These are phyloP conservation scores for Phytophthora idaei DNA, from an alignment of 352 stramenopile genomes.

Conservation along the genomic window DNA sequence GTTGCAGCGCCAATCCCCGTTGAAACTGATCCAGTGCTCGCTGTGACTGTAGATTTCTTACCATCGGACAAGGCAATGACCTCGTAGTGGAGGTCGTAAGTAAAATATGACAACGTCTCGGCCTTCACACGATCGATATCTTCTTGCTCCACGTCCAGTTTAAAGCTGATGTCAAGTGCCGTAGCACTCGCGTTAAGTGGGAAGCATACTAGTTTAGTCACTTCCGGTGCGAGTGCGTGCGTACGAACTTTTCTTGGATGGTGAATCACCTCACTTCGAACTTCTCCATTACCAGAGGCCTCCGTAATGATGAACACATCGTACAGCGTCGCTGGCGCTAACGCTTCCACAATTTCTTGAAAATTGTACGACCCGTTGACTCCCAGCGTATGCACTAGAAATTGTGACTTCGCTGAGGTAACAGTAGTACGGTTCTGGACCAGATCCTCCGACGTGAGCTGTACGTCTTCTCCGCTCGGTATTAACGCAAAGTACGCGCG, in stretches of 20 bases:
- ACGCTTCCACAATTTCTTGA: slow-evolving; percentile 28
- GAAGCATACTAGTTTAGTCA: slow-evolving; percentile 30
- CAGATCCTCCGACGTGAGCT: slow-evolving; percentile 33
- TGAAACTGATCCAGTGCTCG: slow-evolving; percentile 9
- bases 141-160: slow-evolving; percentile 43
- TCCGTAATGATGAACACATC: slow-evolving; percentile 66
- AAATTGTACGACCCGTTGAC: slow-evolving; percentile 29
- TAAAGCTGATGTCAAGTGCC: slow-evolving; percentile 47
- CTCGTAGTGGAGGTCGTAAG: slow-evolving; percentile 64
- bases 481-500: slow-evolving; percentile 57
- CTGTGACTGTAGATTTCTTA: slow-evolving; percentile 18
- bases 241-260: slow-evolving; percentile 46
- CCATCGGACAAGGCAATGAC: slow-evolving; percentile 30
- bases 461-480: slow-evolving; percentile 25
- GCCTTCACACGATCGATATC: slow-evolving; percentile 42
- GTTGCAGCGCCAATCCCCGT: background rate
- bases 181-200: slow-evolving; percentile 50
- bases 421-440: slow-evolving; percentile 32
- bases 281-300: slow-evolving; percentile 49
- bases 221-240: slow-evolving; percentile 57
- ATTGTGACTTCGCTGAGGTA: slow-evolving; percentile 20
- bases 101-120: slow-evolving; percentile 43
- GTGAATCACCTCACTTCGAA: slow-evolving; percentile 49
- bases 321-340: slow-evolving; percentile 63
- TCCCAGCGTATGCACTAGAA: slow-evolving; percentile 41